These are phyloP conservation scores for Raphanus raphanistrum DNA, from an alignment of 345 rosid genomes.

Conservation along the genomic window DNA sequence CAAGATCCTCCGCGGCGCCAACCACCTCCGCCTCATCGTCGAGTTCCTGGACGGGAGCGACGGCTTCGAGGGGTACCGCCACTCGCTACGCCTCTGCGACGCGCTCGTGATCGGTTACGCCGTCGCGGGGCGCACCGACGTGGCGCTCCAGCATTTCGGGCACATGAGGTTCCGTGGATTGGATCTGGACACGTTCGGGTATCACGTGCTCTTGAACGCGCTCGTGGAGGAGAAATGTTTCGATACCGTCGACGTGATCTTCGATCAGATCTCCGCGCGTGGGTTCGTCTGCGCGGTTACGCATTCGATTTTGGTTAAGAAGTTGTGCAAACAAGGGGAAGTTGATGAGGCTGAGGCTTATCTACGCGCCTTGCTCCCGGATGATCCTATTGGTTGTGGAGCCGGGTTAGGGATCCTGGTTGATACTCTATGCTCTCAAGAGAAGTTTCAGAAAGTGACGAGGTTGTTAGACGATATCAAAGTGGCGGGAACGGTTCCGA, in stretches of 20 bases:
- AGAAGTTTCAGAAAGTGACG: conserved; percentile 52
- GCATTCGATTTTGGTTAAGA: conserved; percentile 58
- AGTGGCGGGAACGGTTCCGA: conserved; percentile 38
- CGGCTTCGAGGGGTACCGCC: conserved; percentile 9
- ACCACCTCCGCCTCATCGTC: conserved; percentile 44
- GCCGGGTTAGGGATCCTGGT: conserved; percentile 46
- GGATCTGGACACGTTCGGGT: conserved; percentile 65
- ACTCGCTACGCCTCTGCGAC: conserved; percentile 43
- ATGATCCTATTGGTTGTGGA: conserved; percentile 40
- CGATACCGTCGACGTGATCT: conserved; percentile 49
- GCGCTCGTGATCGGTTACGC: conserved; percentile 78
- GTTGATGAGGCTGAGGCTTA: conserved; percentile 59
- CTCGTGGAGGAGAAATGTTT: conserved; percentile 64
- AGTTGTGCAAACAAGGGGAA: conserved; percentile 54
- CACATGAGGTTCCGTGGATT: conserved; percentile 70
- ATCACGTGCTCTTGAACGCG: conserved; percentile 69
- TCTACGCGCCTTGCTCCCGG: conserved; percentile 43
- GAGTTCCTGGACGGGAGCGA: conserved; percentile 49
- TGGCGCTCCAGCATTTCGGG: conserved; percentile 75
- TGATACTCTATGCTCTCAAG: conserved; percentile 50
- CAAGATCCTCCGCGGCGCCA: conserved; percentile 59
- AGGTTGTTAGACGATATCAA: conserved; percentile 56
- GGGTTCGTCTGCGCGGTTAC: conserved; percentile 55
- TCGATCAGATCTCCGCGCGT: conserved; percentile 53
- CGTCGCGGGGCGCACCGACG: conserved; percentile 61